A percentile compares a stretch with the other conserved stretches of the same genome.
Conservation (phyloP, 202 grass and related monocot species). For the Setaria italica region DNA sequence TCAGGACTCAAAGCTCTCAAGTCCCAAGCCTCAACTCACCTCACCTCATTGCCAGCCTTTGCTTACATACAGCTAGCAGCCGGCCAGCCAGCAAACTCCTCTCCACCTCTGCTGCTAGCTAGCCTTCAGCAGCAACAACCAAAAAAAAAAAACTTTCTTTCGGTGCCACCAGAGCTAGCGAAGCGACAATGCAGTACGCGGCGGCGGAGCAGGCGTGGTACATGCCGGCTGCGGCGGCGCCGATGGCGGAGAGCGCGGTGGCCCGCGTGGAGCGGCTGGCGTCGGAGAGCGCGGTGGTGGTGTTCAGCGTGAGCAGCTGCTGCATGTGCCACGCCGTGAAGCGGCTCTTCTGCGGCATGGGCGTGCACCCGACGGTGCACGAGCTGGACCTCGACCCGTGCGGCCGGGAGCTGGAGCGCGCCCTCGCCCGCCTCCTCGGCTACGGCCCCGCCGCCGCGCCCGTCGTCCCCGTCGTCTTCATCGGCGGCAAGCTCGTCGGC, state of each 20-base stretch:
- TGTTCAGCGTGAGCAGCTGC: constrained; percentile 87
- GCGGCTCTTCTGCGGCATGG: constrained; percentile 93
- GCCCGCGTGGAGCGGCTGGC: constrained; percentile 77
- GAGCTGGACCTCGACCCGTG: constrained; percentile 83
- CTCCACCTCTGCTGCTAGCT: no score
- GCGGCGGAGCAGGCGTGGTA: constrained; percentile 74
- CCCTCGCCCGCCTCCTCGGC: constrained; percentile 62
- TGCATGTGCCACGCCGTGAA: constrained; percentile 98
- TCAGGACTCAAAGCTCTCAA: background rate
- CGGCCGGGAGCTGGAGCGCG: constrained; percentile 69
- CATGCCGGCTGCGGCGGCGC: constrained; percentile 40
- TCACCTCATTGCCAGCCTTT: constrained; percentile 4
- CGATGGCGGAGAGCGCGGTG: constrained; percentile 52
- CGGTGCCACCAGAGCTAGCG: background rate
- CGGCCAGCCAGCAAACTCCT: background rate
- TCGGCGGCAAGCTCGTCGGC: constrained; percentile 81
- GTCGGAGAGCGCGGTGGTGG: constrained; percentile 82
- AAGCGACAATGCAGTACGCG: constrained; percentile 70
- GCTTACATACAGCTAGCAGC: background rate
- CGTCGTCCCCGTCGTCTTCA: constrained; percentile 81
- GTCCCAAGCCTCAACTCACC: background rate
- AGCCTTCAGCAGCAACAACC: background rate
- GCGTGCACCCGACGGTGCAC: constrained; percentile 78
- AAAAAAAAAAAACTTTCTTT: background rate
- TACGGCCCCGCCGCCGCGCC: constrained; percentile 24